Evolutionary conservation across 192 early-diverging fungal genomes (phyloP), one percentile per base, ranked within the genome.

Genomic region (Dissophora ornata): DNA sequence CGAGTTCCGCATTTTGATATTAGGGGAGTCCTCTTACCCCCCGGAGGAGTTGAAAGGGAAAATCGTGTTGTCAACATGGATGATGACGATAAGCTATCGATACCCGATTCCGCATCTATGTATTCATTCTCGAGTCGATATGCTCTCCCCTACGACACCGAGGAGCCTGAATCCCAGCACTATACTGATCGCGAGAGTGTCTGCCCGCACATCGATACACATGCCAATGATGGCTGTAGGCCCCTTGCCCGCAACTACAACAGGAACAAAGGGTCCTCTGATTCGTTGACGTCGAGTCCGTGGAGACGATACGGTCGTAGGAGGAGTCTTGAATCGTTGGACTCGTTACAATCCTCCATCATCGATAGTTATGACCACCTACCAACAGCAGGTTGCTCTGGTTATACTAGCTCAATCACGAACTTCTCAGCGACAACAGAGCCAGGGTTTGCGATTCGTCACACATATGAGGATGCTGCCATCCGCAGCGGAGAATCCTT

Each of bases 41-140:
- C n/a, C n/a, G n/a, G n/a, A n/a, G n/a, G n/a, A n/a, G n/a, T n/a
- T n/a, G n/a, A n/a, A n/a, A n/a, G n/a, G n/a, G n/a, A n/a, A n/a
- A n/a, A n/a, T n/a, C n/a, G n/a, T n/a, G n/a, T n/a, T n/a, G n/a
- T n/a, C n/a, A n/a, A n/a, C n/a, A n/a, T 45, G 4, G n/a, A 54
- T 12, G 28, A 12, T 4, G 52, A 54, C 18, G n/a, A 10, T 54
- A 30, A 16, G 6, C 28, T 41, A 4, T 6, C 13, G 36, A 41
- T 56, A 2, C 18, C 6, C 26, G 52, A 54, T 19, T 11, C 59
- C 15, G n/a, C 51, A 13, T 65, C 62, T 2, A 55, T 53, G 19
- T 67, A 41, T 26, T 67, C 54, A 0, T 58, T 67, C 19, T 58
- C 65, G 16, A 58, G 55, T 51, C 55, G 65, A 19, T 67, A 67